Conservation (phyloP, 169 alveolate genomes). For the Eimeria sp. region DNA sequence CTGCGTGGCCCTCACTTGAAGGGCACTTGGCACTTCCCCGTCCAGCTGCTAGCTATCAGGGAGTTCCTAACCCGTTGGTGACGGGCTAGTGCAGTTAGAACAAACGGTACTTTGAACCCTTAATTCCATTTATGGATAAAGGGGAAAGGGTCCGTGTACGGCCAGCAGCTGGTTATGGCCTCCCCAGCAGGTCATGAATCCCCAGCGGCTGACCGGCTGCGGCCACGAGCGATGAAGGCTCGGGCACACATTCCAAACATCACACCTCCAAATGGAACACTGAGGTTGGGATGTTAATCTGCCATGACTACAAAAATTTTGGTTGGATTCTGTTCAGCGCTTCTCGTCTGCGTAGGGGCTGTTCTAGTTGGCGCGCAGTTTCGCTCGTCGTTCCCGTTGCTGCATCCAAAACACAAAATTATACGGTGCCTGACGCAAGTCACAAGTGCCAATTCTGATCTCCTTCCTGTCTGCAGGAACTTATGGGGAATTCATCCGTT, state of each 20-base stretch:
- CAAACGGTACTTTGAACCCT: constrained; percentile 8
- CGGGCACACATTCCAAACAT: not conserved
- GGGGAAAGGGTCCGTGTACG: not conserved
- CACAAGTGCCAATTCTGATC: not conserved
- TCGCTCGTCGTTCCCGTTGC: constrained; percentile 63
- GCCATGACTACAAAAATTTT: not conserved
- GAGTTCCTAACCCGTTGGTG: not conserved
- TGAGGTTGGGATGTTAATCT: not conserved
- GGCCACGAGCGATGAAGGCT: not conserved
- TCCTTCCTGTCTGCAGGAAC: not conserved
- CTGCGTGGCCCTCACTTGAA: too few relatives aligned
- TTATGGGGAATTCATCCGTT: not conserved
- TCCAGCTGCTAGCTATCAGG: too few relatives aligned
- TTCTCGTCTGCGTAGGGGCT: not conserved
- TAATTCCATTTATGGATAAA: not conserved
- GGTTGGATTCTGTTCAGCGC: not conserved
- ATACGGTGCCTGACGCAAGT: not conserved
- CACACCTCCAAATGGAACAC: too few relatives aligned
- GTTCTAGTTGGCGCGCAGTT: constrained; percentile 21
- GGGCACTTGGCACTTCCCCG: too few relatives aligned
- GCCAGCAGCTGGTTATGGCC: not conserved
- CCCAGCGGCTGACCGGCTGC: too few relatives aligned
- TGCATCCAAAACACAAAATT: constrained; percentile 28
- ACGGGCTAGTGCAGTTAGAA: not conserved
- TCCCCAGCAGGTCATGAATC: not conserved